These are phyloP conservation scores for Ustilago curta DNA, from an alignment of 1,284 basidiomycete genomes.

Conservation along the genomic window DNA sequence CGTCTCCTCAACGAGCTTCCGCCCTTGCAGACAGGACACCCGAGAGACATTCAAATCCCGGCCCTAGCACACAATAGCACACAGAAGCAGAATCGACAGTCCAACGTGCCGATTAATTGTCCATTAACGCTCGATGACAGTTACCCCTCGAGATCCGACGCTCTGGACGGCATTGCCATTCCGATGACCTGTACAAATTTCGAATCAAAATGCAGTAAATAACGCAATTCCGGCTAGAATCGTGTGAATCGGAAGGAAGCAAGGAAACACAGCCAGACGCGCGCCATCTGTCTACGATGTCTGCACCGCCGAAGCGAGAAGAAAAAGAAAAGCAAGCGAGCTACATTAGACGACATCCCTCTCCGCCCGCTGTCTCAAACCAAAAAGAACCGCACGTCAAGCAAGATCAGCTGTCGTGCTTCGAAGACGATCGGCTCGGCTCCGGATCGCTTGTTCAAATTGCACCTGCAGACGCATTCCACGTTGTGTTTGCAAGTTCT, in stretches of 20 bases:
- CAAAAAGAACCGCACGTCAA: not conserved
- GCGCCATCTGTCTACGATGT: not conserved
- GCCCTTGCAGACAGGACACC: too few relatives aligned
- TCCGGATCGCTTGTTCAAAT: not conserved
- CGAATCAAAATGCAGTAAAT: not conserved
- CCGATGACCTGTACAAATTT: too few relatives aligned
- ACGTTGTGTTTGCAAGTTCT: not conserved
- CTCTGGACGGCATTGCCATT: too few relatives aligned
- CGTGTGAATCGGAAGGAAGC: too few relatives aligned
- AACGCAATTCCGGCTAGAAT: too few relatives aligned
- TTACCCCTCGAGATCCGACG: too few relatives aligned
- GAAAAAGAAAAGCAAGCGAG: slow-evolving; percentile 12
- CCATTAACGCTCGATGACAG: too few relatives aligned
- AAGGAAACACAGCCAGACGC: not conserved
- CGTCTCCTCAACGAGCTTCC: too few relatives aligned
- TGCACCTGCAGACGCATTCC: not conserved
- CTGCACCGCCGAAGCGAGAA: not conserved
- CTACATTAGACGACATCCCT: not conserved
- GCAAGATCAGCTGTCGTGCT: slow-evolving; percentile 9
- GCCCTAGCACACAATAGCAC: too few relatives aligned
- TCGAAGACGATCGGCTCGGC: not conserved
- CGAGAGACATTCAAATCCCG: too few relatives aligned
- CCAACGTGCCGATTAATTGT: too few relatives aligned
- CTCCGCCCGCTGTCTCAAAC: not conserved
- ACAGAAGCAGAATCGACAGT: too few relatives aligned